Evolutionary conservation across 768 basidiomycete genomes (phyloP).

Genomic region (Ramaria sp.): DNA sequence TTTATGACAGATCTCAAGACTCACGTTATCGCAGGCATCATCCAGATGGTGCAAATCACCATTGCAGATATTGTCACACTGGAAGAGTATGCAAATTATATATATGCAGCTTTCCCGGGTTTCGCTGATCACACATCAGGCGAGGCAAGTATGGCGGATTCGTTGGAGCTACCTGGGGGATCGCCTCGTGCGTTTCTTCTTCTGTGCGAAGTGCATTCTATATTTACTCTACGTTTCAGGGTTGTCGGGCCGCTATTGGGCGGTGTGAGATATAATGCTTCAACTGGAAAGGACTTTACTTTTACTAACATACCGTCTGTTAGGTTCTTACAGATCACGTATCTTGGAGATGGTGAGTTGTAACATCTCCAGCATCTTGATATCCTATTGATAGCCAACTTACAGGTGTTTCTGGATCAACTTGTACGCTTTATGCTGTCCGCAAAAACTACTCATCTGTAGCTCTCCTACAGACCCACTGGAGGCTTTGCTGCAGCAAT

Average conservation of each 20-base stretch:
- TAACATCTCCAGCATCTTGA: constrained; percentile 8
- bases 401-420: constrained; percentile 58
- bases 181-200: constrained; percentile 29
- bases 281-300: constrained; percentile 6
- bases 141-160: constrained; percentile 72
- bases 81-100: constrained; percentile 41
- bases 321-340: constrained; percentile 65
- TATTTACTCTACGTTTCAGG: constrained; percentile 19
- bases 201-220: not conserved
- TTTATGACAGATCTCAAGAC: not conserved
- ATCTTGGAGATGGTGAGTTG: constrained; percentile 63
- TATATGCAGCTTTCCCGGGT: not conserved
- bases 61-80: constrained; percentile 78
- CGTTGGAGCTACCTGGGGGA: constrained; percentile 74
- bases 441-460: not conserved
- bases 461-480: constrained; percentile 20
- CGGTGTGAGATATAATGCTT: constrained; percentile 43
- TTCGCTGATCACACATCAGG: constrained; percentile 21
- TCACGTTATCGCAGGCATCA: not conserved
- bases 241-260: constrained; percentile 74
- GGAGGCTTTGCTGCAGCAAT: constrained; percentile 22
- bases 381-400: not conserved
- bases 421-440: constrained; percentile 15
- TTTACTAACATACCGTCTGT: not conserved
- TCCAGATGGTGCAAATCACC: constrained; percentile 53